phyloP scores from a whole-genome alignment of 2,329 filamentous ascomycete genomes.

The Nigrograna mackinnonii region DNA sequence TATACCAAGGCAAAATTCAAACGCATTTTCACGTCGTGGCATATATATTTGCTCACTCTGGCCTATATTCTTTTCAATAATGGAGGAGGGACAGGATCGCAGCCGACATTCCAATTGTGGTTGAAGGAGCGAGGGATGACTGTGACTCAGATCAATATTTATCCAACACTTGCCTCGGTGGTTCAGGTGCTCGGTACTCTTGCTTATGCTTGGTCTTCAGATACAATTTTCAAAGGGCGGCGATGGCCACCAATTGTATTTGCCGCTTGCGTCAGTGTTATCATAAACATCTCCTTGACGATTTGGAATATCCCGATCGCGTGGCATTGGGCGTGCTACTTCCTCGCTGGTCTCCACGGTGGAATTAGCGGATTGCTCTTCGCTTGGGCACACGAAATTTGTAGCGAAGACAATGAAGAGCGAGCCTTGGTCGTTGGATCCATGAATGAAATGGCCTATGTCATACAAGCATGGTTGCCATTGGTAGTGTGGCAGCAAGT shows the following conservation, averaged over 20 bases:
- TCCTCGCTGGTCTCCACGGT: constrained; percentile 54
- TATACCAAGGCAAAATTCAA: constrained; percentile 58
- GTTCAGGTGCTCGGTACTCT: constrained; percentile 64
- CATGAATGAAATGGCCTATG: constrained; percentile 73
- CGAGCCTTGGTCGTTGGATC: constrained; percentile 65
- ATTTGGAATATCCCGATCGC: constrained; percentile 55
- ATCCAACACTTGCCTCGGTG: constrained; percentile 54
- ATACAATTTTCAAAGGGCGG: constrained; percentile 60
- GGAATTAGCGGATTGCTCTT: constrained; percentile 55
- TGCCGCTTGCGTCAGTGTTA: constrained; percentile 45
- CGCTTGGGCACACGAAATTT: constrained; percentile 61
- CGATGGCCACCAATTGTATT: constrained; percentile 69
- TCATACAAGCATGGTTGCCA: constrained; percentile 71
- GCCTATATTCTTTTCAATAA: constrained; percentile 70
- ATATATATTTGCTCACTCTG: constrained; percentile 62
- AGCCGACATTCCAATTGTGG: constrained; percentile 60
- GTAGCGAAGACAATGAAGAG: constrained; percentile 64
- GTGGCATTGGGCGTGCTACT: constrained; percentile 68
- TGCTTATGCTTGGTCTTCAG: constrained; percentile 68
- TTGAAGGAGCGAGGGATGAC: constrained; percentile 50
- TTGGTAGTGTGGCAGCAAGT: constrained; percentile 68
- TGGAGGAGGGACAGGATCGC: constrained; percentile 50
- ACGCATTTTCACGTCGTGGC: constrained; percentile 67
- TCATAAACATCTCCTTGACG: constrained; percentile 49
- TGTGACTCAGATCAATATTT: constrained; percentile 59